Conservation (phyloP, 2,329 filamentous ascomycete species). For the Neodidymelliopsis sp. region DNA sequence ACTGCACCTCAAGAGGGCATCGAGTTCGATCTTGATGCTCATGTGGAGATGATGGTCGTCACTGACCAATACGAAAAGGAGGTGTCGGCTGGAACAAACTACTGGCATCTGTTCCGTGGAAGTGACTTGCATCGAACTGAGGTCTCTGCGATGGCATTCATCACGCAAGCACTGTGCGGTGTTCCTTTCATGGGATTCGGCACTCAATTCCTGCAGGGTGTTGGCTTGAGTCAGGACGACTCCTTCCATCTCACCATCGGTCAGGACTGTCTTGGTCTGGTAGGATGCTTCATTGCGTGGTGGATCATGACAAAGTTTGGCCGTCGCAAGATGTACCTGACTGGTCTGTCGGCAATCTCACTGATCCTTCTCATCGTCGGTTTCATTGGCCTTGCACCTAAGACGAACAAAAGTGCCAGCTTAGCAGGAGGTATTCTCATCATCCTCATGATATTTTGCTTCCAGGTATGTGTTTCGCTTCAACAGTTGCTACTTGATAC, state of each 20-base stretch:
- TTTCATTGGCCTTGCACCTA: slow-evolving; percentile 69
- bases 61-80: slow-evolving; percentile 79
- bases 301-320: slow-evolving; percentile 78
- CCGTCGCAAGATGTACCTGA: slow-evolving; percentile 75
- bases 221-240: slow-evolving; percentile 32
- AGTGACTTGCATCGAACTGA: slow-evolving; percentile 80
- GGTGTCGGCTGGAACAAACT: slow-evolving; percentile 70
- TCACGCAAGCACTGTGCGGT: slow-evolving; percentile 50
- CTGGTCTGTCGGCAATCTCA: slow-evolving; percentile 55
- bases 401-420: slow-evolving; percentile 54
- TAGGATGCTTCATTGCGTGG: slow-evolving; percentile 77
- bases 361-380: slow-evolving; percentile 61
- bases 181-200: slow-evolving; percentile 37
- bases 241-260: slow-evolving; percentile 35
- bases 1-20: slow-evolving; percentile 56
- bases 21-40: slow-evolving; percentile 55
- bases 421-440: slow-evolving; percentile 36
- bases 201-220: slow-evolving; percentile 31
- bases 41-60: slow-evolving; percentile 87
- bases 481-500: not conserved
- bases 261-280: slow-evolving; percentile 37
- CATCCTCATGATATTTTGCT: slow-evolving; percentile 36
- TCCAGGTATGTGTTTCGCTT: slow-evolving; percentile 24
- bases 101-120: slow-evolving; percentile 82
- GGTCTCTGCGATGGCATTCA: slow-evolving; percentile 61